These are phyloP conservation scores for Astragalus glycyphyllos DNA, from an alignment of 306 rosid genomes.

Conservation along the genomic window DNA sequence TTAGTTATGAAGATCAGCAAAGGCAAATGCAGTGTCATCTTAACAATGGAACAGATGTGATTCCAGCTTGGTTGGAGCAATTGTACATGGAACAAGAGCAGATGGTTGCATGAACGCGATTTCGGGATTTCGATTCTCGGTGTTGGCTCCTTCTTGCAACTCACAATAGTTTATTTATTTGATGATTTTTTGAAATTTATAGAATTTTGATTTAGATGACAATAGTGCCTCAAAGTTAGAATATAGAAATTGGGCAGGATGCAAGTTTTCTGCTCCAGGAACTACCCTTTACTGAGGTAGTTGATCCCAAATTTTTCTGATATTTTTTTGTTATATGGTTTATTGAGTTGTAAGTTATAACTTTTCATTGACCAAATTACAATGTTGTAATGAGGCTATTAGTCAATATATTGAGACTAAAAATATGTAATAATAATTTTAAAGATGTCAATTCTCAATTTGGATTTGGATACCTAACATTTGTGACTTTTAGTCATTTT, in stretches of 20 bases:
- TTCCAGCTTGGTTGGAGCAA: constrained; percentile 84
- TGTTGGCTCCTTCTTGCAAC: constrained; percentile 45
- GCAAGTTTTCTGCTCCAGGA: constrained; percentile 50
- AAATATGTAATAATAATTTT: constrained; percentile 33
- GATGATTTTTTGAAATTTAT: constrained; percentile 51
- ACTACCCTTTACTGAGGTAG: constrained; percentile 37
- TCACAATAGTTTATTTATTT: constrained; percentile 42
- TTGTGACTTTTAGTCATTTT: constrained; percentile 1
- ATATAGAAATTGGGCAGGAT: constrained; percentile 50
- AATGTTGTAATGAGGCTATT: constrained; percentile 22
- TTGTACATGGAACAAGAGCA: constrained; percentile 85
- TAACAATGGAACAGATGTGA: constrained; percentile 55
- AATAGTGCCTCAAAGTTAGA: constrained; percentile 30
- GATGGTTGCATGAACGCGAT: constrained; percentile 59
- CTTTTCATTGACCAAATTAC: constrained; percentile 32
- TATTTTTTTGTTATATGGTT: constrained; percentile 41
- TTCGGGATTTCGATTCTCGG: no score
- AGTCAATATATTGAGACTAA: constrained; percentile 29
- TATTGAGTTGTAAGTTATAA: constrained; percentile 38
- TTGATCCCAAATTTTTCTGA: constrained; percentile 36
- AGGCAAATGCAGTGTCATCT: constrained; percentile 54
- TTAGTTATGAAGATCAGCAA: constrained; percentile 54
- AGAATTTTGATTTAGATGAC: constrained; percentile 51
- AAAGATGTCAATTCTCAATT: constrained; percentile 18
- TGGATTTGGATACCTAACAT: constrained; percentile 20